Evolutionary conservation across 2,329 filamentous ascomycete genomes (phyloP).

Genomic region (Bipolaris sorokiniana): DNA sequence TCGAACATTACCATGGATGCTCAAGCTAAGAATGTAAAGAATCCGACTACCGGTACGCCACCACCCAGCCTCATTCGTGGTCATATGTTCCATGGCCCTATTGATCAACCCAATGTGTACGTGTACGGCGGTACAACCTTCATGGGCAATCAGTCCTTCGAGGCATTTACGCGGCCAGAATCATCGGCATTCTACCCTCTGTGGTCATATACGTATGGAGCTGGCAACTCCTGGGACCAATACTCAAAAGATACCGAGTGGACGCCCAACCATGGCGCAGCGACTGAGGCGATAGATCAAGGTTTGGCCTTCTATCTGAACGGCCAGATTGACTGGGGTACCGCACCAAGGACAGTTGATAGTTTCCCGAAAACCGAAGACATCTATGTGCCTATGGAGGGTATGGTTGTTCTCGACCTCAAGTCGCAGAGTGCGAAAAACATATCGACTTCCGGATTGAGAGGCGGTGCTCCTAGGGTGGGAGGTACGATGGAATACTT

Average conservation of each 20-base stretch:
- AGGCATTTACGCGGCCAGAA: not conserved
- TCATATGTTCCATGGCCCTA: not conserved
- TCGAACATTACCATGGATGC: not conserved
- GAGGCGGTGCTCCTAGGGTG: not conserved
- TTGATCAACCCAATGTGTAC: not conserved
- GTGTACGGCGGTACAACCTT: not conserved
- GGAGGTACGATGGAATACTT: not conserved
- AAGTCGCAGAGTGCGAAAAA: conserved; percentile 13
- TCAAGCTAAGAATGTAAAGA: not conserved
- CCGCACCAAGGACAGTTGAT: conserved; percentile 21
- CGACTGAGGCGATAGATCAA: conserved; percentile 47
- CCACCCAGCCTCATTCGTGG: not conserved
- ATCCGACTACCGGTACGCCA: not conserved
- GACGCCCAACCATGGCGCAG: conserved; percentile 43
- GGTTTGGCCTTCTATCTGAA: conserved; percentile 51
- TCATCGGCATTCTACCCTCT: not conserved
- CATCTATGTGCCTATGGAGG: not conserved
- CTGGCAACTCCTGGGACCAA: not conserved
- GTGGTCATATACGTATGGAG: not conserved
- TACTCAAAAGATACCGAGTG: not conserved
- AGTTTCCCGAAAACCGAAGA: not conserved
- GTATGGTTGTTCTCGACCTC: conserved; percentile 7
- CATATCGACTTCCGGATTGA: not conserved
- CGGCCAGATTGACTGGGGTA: conserved; percentile 49
- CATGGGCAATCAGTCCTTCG: not conserved